Evolutionary conservation across 2,329 filamentous ascomycete species (phyloP).

Genomic region (Hypoxylon rubiginosum): DNA sequence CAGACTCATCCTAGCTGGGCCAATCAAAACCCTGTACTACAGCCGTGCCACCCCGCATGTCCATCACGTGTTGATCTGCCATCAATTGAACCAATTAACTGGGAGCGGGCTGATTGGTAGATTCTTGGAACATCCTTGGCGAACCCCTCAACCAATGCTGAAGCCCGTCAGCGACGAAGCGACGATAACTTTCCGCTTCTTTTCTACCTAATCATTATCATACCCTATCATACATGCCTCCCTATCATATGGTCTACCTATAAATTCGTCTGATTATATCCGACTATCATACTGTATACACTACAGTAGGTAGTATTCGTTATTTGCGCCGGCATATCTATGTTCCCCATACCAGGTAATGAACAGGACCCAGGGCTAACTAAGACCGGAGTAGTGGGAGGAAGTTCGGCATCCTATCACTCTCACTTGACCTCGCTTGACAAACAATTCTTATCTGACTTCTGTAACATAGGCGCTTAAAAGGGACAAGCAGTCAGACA

Average conservation of each 20-base stretch:
- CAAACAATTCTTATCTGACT: too few relatives aligned
- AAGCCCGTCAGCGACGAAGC: slow-evolving; percentile 24
- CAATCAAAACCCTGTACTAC: slow-evolving; percentile 19
- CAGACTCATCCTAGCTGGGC: slow-evolving; percentile 20
- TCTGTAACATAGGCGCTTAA: background rate
- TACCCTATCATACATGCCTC: background rate
- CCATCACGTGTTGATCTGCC: slow-evolving; percentile 39
- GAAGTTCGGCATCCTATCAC: background rate
- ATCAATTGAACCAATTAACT: slow-evolving; percentile 37
- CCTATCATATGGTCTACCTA: background rate
- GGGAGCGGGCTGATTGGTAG: slow-evolving; percentile 34
- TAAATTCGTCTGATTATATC: slow-evolving; percentile 23
- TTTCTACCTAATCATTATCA: background rate
- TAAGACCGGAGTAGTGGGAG: background rate
- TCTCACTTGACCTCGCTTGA: too few relatives aligned
- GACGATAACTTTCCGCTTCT: slow-evolving; percentile 7
- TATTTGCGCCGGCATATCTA: slow-evolving; percentile 3
- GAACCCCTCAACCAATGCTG: slow-evolving; percentile 6
- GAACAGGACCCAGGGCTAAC: slow-evolving; percentile 13
- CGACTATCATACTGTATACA: slow-evolving; percentile 12
- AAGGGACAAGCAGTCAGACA: background rate
- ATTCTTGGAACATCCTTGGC: slow-evolving; percentile 28
- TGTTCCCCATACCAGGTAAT: slow-evolving; percentile 4
- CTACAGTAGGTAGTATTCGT: too few relatives aligned
- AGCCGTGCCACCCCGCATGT: slow-evolving; percentile 36